Base-by-base conservation (phyloP, 306 rosid species). In the Albizia julibrissin region DNA sequence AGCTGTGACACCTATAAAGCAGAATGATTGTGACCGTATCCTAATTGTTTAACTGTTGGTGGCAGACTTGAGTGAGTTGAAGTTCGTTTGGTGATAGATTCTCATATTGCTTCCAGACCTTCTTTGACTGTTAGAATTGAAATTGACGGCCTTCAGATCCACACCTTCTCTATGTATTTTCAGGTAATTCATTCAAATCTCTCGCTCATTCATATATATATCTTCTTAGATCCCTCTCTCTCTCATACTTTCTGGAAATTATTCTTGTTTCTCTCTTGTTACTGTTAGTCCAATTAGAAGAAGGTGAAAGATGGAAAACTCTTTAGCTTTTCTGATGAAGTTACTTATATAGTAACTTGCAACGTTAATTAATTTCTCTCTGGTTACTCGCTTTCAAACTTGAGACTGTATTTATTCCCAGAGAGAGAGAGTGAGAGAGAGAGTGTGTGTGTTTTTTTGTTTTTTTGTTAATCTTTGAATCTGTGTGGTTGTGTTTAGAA, bases 371-470 rank as follows among this genome's bases (percentile, higher is more conserved):
- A 49, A 16, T 13, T 18, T 49, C 56, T 49, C 54, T 47, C 16
- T 47, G 21, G 3, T 49, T 49, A 3, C 50, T 46, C 50, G 15
- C 4, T 46, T 46, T 11, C 16, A 46, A 46, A 46, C 46, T 42
- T 42, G 46, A 42, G 10, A 42, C 46, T 42, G 3, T 9, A 42
- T 42, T 7, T 42, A 46, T 46, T 42, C 56, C 4, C 10, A 9
- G 49, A 44, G 52, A 14, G 52, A 47, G 52, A 9, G 49, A 44
- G 52, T 3, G 52, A 47, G 52, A 15, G 56, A 16, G 56, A 0
- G n/a, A 2, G 27, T 0, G 1, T 9, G 9, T n/a, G 3, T 22
- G 10, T 3, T n/a, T 0, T 16, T 7, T 9, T 11, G 14, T 2
- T 14, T 2, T 47, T 12, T 47, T 47, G 13, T 13, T 13, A 29